Base-by-base conservation (phyloP, 1,139 yeast species). In the Komagataea norvegica region DNA sequence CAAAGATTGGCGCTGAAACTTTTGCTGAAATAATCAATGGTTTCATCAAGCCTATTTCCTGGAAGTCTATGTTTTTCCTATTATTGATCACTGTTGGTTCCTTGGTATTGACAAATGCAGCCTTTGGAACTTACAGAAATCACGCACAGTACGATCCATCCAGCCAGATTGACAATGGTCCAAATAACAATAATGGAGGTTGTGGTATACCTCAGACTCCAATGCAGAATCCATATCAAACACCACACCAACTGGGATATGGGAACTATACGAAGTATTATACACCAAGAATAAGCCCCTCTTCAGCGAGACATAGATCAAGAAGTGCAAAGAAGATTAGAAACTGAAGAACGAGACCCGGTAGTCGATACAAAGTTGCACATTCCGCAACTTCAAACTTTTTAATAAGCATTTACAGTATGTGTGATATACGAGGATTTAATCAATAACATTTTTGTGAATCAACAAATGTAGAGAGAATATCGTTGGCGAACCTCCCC, bases 21-120 rank as follows among this genome's bases (percentile, higher is more conserved):
- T 70, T 87, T 54, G 94, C 93, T 1, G 91, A 82, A 45, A 81
- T 86, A 17, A 67, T 87, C 35, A 83, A 87, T 57, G 81, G 91
- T 3, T 83, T 87, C 49, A 64, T 86, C 28, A 74, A 72, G 42
- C 88, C 88, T 1, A 77, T 87, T 29, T 76, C 84, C 27, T 79
- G 87, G 79, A 86, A 84, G 57, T 70, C 91, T 3, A 67, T 85
- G 56, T 49, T 74, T 3, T 72, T 80, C 40, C 49, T 75, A 18
- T 42, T 64, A 3, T 41, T 65, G 6, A 52, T 70, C 29, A 58
- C 70, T 15, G 61, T 72, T 10, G 77, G 77, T 1, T 61, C 72
- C 3, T 54, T 70, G 28, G 52, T 65, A 6, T 51, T 60, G 13
- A 62, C 68, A 14, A 72, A 72, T 46, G 58, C 68, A 35, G 67